These are phyloP conservation scores for Dendrobium nobile DNA, from an alignment of 106 monocot genomes.

Conservation along the genomic window DNA sequence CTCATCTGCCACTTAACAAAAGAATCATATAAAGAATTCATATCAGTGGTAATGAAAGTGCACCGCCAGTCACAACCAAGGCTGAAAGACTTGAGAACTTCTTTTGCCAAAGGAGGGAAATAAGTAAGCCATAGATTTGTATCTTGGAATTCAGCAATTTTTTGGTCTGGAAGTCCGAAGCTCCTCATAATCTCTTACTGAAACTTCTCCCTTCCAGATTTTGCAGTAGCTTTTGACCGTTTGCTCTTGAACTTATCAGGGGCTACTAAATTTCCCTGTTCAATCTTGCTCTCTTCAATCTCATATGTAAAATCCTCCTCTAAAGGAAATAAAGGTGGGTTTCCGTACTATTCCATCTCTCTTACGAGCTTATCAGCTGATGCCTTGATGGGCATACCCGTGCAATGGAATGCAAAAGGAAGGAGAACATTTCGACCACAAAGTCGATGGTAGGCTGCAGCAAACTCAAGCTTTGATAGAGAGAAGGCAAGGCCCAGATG, in stretches of 20 bases:
- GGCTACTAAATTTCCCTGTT: slow-evolving; percentile 22
- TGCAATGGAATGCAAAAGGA: slow-evolving; percentile 94
- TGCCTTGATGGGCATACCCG: slow-evolving; percentile 96
- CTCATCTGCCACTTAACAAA: slow-evolving; percentile 92
- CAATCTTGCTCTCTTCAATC: slow-evolving; percentile 18
- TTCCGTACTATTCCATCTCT: slow-evolving; percentile 55
- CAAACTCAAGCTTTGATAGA: slow-evolving; percentile 78
- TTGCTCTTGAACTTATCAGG: slow-evolving; percentile 89
- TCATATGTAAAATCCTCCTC: slow-evolving; percentile 33
- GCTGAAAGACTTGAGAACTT: slow-evolving; percentile 79
- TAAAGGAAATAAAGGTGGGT: slow-evolving; percentile 63
- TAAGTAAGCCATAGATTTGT: slow-evolving; percentile 67
- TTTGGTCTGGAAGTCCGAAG: slow-evolving; percentile 54
- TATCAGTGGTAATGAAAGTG: slow-evolving; percentile 85
- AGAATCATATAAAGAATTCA: slow-evolving; percentile 87
- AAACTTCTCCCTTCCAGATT: slow-evolving; percentile 63
- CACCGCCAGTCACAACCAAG: slow-evolving; percentile 91
- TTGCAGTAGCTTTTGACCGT: slow-evolving; percentile 78
- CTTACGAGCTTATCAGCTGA: slow-evolving; percentile 81
- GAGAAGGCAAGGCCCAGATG: slow-evolving; percentile 81
- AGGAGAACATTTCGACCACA: slow-evolving; percentile 75
- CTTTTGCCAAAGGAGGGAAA: slow-evolving; percentile 81
- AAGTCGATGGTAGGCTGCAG: slow-evolving; percentile 60
- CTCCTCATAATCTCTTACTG: slow-evolving; percentile 95
- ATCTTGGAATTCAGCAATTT: slow-evolving; percentile 67